Conservation (phyloP, 495 filamentous ascomycete genomes). For the Penicillium herquei region DNA sequence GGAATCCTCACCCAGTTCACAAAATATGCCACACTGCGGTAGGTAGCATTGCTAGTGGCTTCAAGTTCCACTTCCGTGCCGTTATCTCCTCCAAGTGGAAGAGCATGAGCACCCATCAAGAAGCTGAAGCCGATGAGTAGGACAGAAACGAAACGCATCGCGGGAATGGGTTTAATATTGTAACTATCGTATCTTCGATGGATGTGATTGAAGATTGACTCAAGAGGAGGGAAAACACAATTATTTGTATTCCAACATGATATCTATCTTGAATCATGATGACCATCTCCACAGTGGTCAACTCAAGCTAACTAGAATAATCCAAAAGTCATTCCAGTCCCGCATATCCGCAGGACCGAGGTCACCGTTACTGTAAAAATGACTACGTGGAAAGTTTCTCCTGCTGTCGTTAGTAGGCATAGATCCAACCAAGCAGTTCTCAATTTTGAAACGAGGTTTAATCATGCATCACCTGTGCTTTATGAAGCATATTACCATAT, state of each 20-base stretch:
- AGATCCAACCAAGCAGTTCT: neutral
- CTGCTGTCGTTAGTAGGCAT: neutral
- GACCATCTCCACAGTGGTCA: no score
- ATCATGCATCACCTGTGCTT: neutral
- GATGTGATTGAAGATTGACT: no score
- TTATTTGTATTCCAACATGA: neutral
- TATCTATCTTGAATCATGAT: no score
- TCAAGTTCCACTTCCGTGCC: constrained; percentile 15
- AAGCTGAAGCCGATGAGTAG: constrained; percentile 11
- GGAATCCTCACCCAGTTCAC: constrained; percentile 64
- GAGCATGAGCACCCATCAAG: constrained; percentile 12
- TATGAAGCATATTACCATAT: neutral
- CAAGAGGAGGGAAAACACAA: neutral
- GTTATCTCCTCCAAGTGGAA: constrained; percentile 1
- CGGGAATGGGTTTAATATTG: neutral
- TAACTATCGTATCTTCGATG: no score
- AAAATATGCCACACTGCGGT: constrained; percentile 77
- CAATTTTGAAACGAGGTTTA: neutral
- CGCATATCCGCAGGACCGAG: neutral
- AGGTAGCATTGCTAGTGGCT: constrained; percentile 38
- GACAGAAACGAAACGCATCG: constrained; percentile 16
- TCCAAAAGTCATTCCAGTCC: neutral
- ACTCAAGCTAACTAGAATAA: neutral
- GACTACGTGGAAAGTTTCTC: neutral
- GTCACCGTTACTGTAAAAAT: neutral